These are phyloP conservation scores for Eragrostis nindensis DNA, from an alignment of 176 grass and related monocot genomes.

Conservation along the genomic window DNA sequence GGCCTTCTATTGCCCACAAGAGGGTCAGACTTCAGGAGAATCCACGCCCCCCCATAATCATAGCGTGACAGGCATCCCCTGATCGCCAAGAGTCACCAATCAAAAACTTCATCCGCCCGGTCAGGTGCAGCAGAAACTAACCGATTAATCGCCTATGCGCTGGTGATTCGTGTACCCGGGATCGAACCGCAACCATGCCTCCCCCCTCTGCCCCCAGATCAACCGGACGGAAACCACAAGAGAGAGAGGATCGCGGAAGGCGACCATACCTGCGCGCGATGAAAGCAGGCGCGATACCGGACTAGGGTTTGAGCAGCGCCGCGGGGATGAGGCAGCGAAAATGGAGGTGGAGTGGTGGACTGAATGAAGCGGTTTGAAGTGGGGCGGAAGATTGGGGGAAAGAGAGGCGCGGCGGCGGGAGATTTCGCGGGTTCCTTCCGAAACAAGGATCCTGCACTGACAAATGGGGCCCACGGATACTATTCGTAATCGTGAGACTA, in stretches of 20 bases:
- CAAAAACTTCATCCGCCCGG: background rate
- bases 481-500: too few species aligned
- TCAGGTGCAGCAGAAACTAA: background rate
- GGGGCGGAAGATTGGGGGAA: background rate
- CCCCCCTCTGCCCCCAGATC: background rate
- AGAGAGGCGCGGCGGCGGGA: conserved; percentile 1
- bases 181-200: background rate
- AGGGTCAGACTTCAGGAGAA: background rate
- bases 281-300: background rate
- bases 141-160: background rate
- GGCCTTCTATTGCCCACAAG: too few species aligned
- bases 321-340: too few species aligned
- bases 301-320: background rate
- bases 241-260: background rate
- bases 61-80: background rate
- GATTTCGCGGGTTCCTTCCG: conserved; percentile 31
- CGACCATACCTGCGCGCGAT: background rate
- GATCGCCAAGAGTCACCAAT: background rate
- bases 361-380: background rate
- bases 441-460: background rate
- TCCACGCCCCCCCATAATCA: too few species aligned
- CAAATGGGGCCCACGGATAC: background rate
- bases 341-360: background rate
- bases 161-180: background rate
- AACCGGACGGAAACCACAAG: background rate